phyloP scores from a whole-genome alignment of 352 stramenopile genomes.

The Phytopythium ostracodes region DNA sequence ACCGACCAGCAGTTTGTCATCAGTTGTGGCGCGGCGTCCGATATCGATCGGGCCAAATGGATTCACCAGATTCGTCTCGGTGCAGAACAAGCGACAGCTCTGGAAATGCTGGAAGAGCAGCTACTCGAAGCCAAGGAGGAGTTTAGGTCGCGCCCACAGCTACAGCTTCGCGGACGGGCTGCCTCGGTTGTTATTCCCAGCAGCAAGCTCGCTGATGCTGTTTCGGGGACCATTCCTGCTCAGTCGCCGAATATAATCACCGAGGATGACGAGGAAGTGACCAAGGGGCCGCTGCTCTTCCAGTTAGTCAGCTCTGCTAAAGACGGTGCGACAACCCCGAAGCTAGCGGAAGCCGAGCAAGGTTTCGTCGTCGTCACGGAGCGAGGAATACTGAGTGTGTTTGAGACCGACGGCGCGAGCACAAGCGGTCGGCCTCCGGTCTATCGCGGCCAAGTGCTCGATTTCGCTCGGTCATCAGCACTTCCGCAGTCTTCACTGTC shows the following conservation, averaged over 20 bases:
- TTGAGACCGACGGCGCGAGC: slow-evolving; percentile 40
- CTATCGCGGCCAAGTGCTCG: slow-evolving; percentile 26
- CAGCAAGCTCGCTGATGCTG: background rate
- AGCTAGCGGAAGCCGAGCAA: slow-evolving; percentile 11
- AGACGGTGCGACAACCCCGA: background rate
- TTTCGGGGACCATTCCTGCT: background rate
- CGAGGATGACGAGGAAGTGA: slow-evolving; percentile 3
- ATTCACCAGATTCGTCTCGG: slow-evolving; percentile 60
- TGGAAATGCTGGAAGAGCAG: slow-evolving; percentile 58
- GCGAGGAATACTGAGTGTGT: slow-evolving; percentile 32
- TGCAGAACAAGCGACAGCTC: slow-evolving; percentile 38
- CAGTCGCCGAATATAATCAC: no score
- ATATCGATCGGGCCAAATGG: slow-evolving; percentile 58
- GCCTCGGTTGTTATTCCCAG: background rate
- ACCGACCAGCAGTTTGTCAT: slow-evolving; percentile 62
- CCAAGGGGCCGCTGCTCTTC: slow-evolving; percentile 4
- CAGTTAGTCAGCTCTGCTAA: slow-evolving; percentile 11
- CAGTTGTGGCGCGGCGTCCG: slow-evolving; percentile 51
- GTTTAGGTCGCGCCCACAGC: background rate
- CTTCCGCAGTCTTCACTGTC: background rate
- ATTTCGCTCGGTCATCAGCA: slow-evolving; percentile 20
- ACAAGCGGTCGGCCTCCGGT: slow-evolving; percentile 16
- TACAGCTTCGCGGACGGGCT: background rate
- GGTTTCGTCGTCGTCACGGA: slow-evolving; percentile 32
- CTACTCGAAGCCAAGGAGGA: slow-evolving; percentile 23